These are phyloP conservation scores for Tetrapisispora iriomotensis DNA, from an alignment of 805 yeast genomes.

Conservation along the genomic window DNA sequence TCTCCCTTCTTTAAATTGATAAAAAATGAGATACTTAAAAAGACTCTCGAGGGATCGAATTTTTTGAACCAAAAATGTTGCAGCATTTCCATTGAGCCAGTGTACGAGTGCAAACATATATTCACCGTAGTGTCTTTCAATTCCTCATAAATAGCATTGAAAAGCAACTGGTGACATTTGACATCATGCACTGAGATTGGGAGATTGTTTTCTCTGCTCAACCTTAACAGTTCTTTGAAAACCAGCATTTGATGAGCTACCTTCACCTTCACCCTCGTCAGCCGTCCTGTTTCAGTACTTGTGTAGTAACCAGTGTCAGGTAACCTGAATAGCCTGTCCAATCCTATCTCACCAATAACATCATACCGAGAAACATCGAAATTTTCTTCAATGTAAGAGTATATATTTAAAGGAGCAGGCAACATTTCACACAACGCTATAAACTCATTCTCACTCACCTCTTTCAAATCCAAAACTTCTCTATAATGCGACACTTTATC, in stretches of 20 bases:
- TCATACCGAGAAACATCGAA: slow-evolving; percentile 10
- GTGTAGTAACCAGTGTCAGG: slow-evolving; percentile 50
- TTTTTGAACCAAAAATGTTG: slow-evolving; percentile 32
- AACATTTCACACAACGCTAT: slow-evolving; percentile 35
- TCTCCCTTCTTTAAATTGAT: slow-evolving; percentile 16
- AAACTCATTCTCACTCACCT: slow-evolving; percentile 16
- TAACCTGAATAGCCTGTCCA: slow-evolving; percentile 66
- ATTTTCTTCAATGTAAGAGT: slow-evolving; percentile 22
- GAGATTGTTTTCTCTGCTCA: slow-evolving; percentile 41
- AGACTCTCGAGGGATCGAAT: slow-evolving; percentile 17
- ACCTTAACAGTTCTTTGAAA: slow-evolving; percentile 38
- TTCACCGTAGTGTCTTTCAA: slow-evolving; percentile 21
- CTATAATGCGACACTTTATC: slow-evolving; percentile 47
- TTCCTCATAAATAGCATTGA: slow-evolving; percentile 28
- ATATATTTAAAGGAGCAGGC: slow-evolving; percentile 52
- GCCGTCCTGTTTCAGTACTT: slow-evolving; percentile 22
- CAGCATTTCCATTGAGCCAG: slow-evolving; percentile 71
- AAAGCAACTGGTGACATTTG: slow-evolving; percentile 57
- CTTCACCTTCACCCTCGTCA: slow-evolving; percentile 43
- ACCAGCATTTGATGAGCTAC: slow-evolving; percentile 58
- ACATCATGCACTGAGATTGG: slow-evolving; percentile 81
- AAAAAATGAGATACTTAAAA: slow-evolving; percentile 25
- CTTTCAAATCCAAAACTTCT: slow-evolving; percentile 35
- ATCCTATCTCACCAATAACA: slow-evolving; percentile 84
- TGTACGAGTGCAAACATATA: slow-evolving; percentile 72